Percentiles rank a stretch among this genome's conserved stretches.
These are phyloP conservation scores for Barnettozyma wickerhamii DNA, from an alignment of 805 yeast species.

Conservation along the genomic window DNA sequence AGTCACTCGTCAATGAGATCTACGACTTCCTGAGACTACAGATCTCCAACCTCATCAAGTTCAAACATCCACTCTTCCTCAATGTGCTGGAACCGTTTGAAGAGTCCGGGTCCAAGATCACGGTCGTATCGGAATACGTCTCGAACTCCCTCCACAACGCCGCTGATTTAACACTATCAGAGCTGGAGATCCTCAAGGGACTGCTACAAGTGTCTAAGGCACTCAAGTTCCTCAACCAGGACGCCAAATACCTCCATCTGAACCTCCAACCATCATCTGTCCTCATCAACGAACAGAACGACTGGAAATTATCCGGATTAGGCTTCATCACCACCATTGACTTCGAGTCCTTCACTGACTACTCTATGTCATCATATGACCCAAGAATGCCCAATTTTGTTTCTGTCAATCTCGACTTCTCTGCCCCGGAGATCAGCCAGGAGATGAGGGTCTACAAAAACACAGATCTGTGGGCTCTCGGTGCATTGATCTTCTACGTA, in stretches of 20 bases:
- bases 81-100: conserved; percentile 86
- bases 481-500: conserved; percentile 66
- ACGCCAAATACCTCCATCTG: conserved; percentile 69
- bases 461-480: conserved; percentile 83
- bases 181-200: conserved; percentile 75
- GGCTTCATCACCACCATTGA: conserved; percentile 45
- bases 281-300: conserved; percentile 76
- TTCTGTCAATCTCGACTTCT: conserved; percentile 63
- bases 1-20: conserved; percentile 50
- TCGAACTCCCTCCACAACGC: conserved; percentile 47
- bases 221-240: conserved; percentile 74
- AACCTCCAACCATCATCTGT: conserved; percentile 76
- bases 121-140: conserved; percentile 84
- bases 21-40: conserved; percentile 64
- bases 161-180: conserved; percentile 27
- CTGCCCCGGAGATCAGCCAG: conserved; percentile 80
- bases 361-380: conserved; percentile 65
- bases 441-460: conserved; percentile 59
- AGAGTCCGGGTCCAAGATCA: conserved; percentile 69
- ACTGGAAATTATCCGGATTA: conserved; percentile 90
- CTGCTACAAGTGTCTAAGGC: conserved; percentile 74
- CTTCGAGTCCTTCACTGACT: conserved; percentile 42
- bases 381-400: conserved; percentile 72
- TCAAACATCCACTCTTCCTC: conserved; percentile 86
- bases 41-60: conserved; percentile 65